Evolutionary conservation across 495 filamentous ascomycete species (phyloP), one percentile per base, ranked within the genome.

Genomic region (Podospora appendiculata): DNA sequence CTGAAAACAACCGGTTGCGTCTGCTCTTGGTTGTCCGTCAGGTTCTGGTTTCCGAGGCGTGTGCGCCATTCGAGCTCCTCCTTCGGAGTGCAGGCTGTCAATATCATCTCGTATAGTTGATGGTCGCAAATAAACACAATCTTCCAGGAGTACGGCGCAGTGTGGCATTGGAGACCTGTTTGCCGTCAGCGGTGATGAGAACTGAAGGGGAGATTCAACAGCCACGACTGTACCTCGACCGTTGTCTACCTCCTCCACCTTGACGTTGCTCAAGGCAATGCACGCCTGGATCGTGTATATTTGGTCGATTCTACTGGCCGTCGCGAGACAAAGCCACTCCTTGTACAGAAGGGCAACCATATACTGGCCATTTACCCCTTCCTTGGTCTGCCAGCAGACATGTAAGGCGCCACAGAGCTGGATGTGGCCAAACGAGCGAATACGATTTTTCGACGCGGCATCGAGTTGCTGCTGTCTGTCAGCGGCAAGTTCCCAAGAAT

Each of bases 111-210:
- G 63, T 85, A 93, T 16, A 88, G 77, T 40, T 85, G 82, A 54
- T 88, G 78, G 42, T 85, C 76, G 41, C 80, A 77, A 58, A 91
- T 85, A 58, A 97, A 96, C 13, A 87, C 73, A n/a, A 96, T 63
- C 65, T 96, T 98, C 92, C 91, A 97, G 2, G 90, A 90, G 64
- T 88, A 88, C 11, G 84, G 81, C 17, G 87, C 89, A 16, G 84
- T 88, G 60, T 92, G 81, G 62, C 90, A 96, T 70, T 86, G 87
- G 7, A 96, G 67, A 2, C 91, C 91, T 95, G 55, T 25, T 25
- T 25, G 25, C 25, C 25, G 25, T 25, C 25, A 25, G 25, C 25
- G 25, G 25, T 25, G 25, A 5, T 25, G 25, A 25, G 5, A 25
- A 25, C 25, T 25, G 25, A 25, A 5, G 25, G 25, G 25, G 25